A percentile compares a stretch with the other conserved stretches of the same genome.
Conservation (phyloP, 139 green algal genomes). For the Asterochloris sp. region DNA sequence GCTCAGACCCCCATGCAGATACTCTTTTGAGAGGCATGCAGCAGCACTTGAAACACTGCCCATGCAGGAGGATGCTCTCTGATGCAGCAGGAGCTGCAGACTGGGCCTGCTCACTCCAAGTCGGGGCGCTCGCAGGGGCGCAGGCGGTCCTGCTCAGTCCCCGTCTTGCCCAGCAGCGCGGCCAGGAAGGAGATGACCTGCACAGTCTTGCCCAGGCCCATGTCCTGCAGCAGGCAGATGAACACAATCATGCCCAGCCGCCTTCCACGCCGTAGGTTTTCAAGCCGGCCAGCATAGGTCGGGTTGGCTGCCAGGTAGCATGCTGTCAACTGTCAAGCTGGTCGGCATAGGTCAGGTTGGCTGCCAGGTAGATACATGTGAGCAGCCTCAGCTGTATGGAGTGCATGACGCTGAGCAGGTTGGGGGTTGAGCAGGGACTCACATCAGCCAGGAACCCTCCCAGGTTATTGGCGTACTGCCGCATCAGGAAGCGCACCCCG, state of each 20-base stretch:
- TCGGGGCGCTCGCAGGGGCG: not conserved
- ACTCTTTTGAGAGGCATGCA: too few relatives aligned
- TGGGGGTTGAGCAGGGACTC: not conserved
- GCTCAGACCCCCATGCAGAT: too few relatives aligned
- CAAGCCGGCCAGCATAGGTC: too few relatives aligned
- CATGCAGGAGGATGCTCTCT: not conserved
- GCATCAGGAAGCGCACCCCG: slow-evolving; percentile 59
- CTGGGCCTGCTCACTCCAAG: not conserved
- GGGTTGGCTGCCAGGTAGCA: too few relatives aligned
- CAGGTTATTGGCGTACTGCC: slow-evolving; percentile 34
- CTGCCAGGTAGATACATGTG: too few relatives aligned
- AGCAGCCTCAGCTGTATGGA: not conserved
- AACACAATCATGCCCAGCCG: too few relatives aligned
- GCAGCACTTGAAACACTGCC: not conserved
- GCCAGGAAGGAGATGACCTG: slow-evolving; percentile 70
- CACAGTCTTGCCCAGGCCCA: slow-evolving; percentile 66
- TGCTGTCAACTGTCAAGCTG: too few relatives aligned
- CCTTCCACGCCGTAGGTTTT: too few relatives aligned
- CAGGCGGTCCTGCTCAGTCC: slow-evolving; percentile 11
- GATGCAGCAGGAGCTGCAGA: not conserved
- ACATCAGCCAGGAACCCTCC: slow-evolving; percentile 62
- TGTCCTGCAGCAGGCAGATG: not conserved
- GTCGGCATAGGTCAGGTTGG: too few relatives aligned
- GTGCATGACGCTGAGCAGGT: not conserved
- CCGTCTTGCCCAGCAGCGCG: slow-evolving; percentile 59